Evolutionary conservation across 257 asterid species (phyloP).

Genomic region (Nicotiana noctiflora): DNA sequence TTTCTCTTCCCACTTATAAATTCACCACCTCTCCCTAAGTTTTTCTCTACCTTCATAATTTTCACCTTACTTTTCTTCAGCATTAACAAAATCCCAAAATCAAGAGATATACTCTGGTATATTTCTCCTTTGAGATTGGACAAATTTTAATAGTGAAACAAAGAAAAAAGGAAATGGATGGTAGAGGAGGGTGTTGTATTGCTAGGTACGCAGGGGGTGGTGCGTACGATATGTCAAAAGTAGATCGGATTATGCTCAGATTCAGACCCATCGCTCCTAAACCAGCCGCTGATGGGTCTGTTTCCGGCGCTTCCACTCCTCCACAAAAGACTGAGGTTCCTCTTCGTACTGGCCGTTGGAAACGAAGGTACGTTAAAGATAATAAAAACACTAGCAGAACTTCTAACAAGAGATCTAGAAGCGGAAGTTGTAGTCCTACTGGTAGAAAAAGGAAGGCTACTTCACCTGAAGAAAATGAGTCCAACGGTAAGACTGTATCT

Average conservation of each 20-base stretch:
- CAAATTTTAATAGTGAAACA: too few species aligned
- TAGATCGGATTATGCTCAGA: slow-evolving; percentile 50
- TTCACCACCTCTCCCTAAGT: neutral
- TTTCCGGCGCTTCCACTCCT: slow-evolving; percentile 19
- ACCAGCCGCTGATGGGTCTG: slow-evolving; percentile 29
- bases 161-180: slow-evolving; percentile 29
- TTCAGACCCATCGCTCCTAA: slow-evolving; percentile 86
- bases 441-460: slow-evolving; percentile 22
- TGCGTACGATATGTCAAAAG: slow-evolving; percentile 41
- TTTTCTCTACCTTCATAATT: neutral
- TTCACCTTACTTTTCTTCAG: too few species aligned
- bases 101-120: neutral
- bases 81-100: neutral
- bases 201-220: slow-evolving; percentile 47
- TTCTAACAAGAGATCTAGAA: slow-evolving; percentile 9
- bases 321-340: slow-evolving; percentile 16
- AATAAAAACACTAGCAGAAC: neutral
- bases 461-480: slow-evolving; percentile 24
- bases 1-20: slow-evolving; percentile 2
- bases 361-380: slow-evolving; percentile 30
- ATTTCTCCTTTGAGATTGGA: neutral
- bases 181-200: slow-evolving; percentile 65
- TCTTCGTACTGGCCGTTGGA: slow-evolving; percentile 28
- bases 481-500: slow-evolving; percentile 13
- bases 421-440: neutral